Evolutionary conservation across 2,329 filamentous ascomycete genomes (phyloP).

Genomic region (Penicillium sp.): DNA sequence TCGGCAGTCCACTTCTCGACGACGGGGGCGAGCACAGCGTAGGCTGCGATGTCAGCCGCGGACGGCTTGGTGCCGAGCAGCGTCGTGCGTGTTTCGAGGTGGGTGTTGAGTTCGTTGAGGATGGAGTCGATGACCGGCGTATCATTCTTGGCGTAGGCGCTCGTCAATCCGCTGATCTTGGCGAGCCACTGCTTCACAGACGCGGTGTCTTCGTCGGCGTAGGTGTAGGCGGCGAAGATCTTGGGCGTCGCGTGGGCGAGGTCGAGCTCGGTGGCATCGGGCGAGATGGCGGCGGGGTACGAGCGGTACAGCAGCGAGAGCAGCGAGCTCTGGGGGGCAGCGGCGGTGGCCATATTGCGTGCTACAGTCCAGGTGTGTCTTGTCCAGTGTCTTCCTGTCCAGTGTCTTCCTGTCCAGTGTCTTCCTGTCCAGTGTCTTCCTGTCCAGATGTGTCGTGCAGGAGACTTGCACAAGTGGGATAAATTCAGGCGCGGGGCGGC

Average conservation of each 20-base stretch:
- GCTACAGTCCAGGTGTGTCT: too few species aligned
- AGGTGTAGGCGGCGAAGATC: constrained; percentile 67
- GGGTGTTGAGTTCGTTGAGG: constrained; percentile 75
- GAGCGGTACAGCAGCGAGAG: constrained; percentile 44
- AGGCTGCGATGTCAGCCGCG: constrained; percentile 79
- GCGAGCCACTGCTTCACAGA: constrained; percentile 88
- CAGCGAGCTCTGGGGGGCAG: constrained; percentile 39
- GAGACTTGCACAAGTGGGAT: too few species aligned
- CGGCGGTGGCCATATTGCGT: constrained; percentile 29
- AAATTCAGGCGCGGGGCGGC: constrained; percentile 14
- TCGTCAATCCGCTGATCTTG: constrained; percentile 67
- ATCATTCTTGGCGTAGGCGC: constrained; percentile 48
- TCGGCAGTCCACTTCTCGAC: constrained; percentile 78
- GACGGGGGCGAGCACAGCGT: constrained; percentile 69
- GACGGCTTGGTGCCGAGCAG: constrained; percentile 86
- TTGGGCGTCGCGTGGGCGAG: constrained; percentile 49
- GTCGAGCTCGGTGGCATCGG: constrained; percentile 40
- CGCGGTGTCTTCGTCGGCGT: constrained; percentile 73
- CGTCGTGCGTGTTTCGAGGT: constrained; percentile 84
- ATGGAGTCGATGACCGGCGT: constrained; percentile 57
- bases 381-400: too few species aligned
- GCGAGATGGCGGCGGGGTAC: constrained; percentile 37
- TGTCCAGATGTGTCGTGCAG: too few species aligned
- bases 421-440: too few species aligned
- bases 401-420: too few species aligned